These are phyloP conservation scores for Friedmanniomyces endolithicus DNA, from an alignment of 495 filamentous ascomycete species.

Conservation along the genomic window DNA sequence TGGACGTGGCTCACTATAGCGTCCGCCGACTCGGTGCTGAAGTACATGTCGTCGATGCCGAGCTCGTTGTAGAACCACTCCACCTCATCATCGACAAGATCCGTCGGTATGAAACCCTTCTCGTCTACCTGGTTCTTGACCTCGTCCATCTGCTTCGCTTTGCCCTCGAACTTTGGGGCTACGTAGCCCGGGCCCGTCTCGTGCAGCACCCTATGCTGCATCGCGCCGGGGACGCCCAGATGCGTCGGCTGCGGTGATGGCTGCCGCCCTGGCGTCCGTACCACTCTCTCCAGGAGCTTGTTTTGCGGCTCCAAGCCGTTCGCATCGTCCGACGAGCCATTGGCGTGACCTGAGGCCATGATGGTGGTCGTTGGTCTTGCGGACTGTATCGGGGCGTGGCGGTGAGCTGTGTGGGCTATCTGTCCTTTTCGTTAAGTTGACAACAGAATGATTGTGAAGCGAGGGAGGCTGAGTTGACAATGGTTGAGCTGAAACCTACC, in stretches of 20 bases:
- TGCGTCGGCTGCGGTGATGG: constrained; percentile 91
- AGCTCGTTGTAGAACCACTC: constrained; percentile 95
- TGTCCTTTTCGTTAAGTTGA: neutral
- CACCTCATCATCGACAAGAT: constrained; percentile 73
- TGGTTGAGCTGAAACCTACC: neutral
- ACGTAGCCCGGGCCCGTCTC: constrained; percentile 92
- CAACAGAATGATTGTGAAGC: neutral
- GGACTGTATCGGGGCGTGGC: neutral
- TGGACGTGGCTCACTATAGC: constrained; percentile 88
- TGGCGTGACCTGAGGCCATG: constrained; percentile 10
- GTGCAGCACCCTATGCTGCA: constrained; percentile 52
- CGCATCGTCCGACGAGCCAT: constrained; percentile 5
- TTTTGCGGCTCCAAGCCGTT: constrained; percentile 33
- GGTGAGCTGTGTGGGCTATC: neutral
- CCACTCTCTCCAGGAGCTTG: constrained; percentile 51
- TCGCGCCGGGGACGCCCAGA: constrained; percentile 57
- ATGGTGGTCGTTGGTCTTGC: neutral
- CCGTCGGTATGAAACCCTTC: constrained; percentile 73
- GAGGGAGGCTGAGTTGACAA: neutral
- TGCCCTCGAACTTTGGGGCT: constrained; percentile 88
- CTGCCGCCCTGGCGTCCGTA: constrained; percentile 45
- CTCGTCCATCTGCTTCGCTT: constrained; percentile 81
- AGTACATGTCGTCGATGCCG: constrained; percentile 98
- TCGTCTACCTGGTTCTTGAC: constrained; percentile 65
- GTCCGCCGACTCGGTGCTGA: constrained; percentile 77